Evolutionary conservation across 2,329 filamentous ascomycete species (phyloP).

Genomic region (Fusarium austroafricanum): DNA sequence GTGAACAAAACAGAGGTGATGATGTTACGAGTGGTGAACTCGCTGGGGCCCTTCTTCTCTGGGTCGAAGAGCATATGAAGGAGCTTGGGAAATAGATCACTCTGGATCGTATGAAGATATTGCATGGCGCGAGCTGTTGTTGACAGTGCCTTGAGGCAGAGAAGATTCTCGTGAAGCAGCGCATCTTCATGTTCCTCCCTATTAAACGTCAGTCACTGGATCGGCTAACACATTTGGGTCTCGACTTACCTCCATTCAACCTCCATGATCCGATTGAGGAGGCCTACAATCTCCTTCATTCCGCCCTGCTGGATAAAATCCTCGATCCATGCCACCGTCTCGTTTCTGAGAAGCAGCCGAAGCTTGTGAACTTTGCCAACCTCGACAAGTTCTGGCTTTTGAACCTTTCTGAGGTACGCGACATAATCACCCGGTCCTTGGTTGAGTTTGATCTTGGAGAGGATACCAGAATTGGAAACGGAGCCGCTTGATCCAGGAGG

Average conservation of each 20-base stretch:
- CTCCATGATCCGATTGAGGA: conserved; percentile 91
- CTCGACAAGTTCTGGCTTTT: conserved; percentile 85
- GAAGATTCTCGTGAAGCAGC: conserved; percentile 88
- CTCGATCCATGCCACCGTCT: conserved; percentile 96
- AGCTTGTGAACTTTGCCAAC: conserved; percentile 97
- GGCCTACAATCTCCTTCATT: conserved; percentile 88
- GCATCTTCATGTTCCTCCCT: conserved; percentile 97
- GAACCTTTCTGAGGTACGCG: conserved; percentile 81
- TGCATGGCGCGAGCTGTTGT: conserved; percentile 89
- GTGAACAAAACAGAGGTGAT: conserved; percentile 91
- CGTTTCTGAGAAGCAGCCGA: conserved; percentile 87
- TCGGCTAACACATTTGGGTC: neutral
- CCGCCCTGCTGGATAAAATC: conserved; percentile 89
- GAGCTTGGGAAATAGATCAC: conserved; percentile 85
- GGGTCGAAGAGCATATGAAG: conserved; percentile 93
- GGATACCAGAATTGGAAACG: conserved; percentile 66
- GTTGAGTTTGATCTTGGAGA: conserved; percentile 78
- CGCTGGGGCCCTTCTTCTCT: conserved; percentile 97
- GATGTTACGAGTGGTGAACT: conserved; percentile 93
- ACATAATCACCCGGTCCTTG: conserved; percentile 87
- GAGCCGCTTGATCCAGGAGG: conserved; percentile 64
- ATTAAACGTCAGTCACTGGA: conserved; percentile 26
- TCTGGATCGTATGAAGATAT: conserved; percentile 82
- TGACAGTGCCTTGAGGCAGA: conserved; percentile 93
- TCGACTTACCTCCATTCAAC: conserved; percentile 89